These are phyloP conservation scores for Scytalidium lignicola DNA, from an alignment of 2,329 filamentous ascomycete genomes.

Conservation along the genomic window DNA sequence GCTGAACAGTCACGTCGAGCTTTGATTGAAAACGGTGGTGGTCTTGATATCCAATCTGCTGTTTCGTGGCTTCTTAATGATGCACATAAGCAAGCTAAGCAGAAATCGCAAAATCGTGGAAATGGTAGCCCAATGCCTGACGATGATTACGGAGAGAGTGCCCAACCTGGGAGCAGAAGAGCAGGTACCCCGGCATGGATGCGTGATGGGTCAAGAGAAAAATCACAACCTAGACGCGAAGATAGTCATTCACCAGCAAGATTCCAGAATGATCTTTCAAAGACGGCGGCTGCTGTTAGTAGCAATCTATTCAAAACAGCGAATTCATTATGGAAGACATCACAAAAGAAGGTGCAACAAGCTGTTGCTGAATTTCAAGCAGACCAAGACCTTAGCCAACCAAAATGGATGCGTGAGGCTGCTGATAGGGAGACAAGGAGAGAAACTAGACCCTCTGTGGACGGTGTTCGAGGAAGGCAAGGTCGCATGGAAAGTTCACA, in stretches of 20 bases:
- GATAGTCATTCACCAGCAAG: constrained; percentile 52
- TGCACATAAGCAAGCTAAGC: constrained; percentile 77
- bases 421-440: constrained; percentile 31
- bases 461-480: constrained; percentile 18
- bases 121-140: constrained; percentile 17
- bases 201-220: constrained; percentile 46
- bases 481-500: constrained; percentile 6
- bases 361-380: constrained; percentile 81
- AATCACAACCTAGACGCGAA: constrained; percentile 40
- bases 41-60: constrained; percentile 76
- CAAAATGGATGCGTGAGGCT: constrained; percentile 90
- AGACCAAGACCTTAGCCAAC: constrained; percentile 71
- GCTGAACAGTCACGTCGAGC: constrained; percentile 77
- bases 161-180: constrained; percentile 28
- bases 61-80: constrained; percentile 79
- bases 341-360: constrained; percentile 88
- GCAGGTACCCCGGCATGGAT: constrained; percentile 55
- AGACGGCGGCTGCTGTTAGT: constrained; percentile 77
- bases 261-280: constrained; percentile 68
- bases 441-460: constrained; percentile 29
- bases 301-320: constrained; percentile 87
- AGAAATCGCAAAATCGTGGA: constrained; percentile 55
- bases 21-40: constrained; percentile 72
- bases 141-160: constrained; percentile 21
- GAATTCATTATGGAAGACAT: constrained; percentile 90